Base-by-base conservation (phyloP, 257 asterid species). In the Ophiorrhiza pumila region DNA sequence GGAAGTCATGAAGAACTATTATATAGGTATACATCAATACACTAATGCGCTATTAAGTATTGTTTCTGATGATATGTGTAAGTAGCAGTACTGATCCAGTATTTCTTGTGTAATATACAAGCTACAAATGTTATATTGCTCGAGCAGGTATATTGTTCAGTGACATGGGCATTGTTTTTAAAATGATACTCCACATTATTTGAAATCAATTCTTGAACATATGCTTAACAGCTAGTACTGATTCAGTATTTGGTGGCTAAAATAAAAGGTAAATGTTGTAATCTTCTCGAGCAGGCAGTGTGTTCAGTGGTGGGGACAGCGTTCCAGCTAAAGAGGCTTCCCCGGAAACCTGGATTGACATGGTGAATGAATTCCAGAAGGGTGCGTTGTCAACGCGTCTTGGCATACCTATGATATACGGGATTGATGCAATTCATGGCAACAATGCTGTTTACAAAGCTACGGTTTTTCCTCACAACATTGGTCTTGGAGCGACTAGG, bases 401-500 rank as follows among this genome's bases (percentile, higher is more conserved):
- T 39, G 82, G 84, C 47, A 83, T 83, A 60, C 87, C 87, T 15
- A 59, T 77, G 67, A 46, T 83, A 15, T 77, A 79, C 55, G 87
- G 87, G 59, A 83, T 83, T 63, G 87, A 83, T 23, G 87, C 87
- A 3, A 66, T 83, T 70, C 87, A 83, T 57, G 87, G 87, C 50
- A 74, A 83, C 35, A 77, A 74, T 60, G 78, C 58, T 4, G 81
- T 71, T 22, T 83, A 71, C 39, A 77, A 75, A 65, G 66, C 84
- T 41, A 83, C 87, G 0, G 53, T 82, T 59, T 82, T 82, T 56
- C 83, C 86, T 58, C 86, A 82, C 68, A 82, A 82, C 65, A 35
- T 83, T 74, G 87, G 87, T 45, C 82, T 83, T 39, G 87, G 87
- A 76, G 87, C 82, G 15, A 83, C 87, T 45, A 83, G 87, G 87